Conservation (phyloP, 2,329 filamentous ascomycete genomes). For the Chaetomium strumarium region DNA sequence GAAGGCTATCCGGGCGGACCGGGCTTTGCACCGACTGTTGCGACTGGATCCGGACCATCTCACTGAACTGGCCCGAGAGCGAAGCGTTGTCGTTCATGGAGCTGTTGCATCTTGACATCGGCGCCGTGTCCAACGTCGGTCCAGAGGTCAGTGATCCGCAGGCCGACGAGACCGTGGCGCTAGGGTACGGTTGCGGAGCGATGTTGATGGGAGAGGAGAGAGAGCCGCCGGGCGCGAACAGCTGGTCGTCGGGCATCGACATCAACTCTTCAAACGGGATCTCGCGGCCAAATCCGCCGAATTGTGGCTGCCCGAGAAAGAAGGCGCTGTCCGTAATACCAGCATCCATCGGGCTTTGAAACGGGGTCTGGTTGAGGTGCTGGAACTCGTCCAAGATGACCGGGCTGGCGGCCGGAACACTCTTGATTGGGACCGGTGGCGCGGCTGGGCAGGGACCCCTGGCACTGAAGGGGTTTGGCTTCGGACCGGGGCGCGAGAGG, state of each 20-base stretch:
- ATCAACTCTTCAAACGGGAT: conserved; percentile 24
- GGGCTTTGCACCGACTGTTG: conserved; percentile 30
- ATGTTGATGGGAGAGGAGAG: conserved; percentile 22
- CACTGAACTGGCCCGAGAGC: conserved; percentile 25
- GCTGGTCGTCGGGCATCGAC: conserved; percentile 8
- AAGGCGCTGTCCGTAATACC: conserved; percentile 17
- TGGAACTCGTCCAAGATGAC: conserved; percentile 16
- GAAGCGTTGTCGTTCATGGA: conserved; percentile 29
- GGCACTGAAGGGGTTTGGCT: conserved; percentile 35
- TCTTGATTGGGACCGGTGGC: conserved; percentile 19
- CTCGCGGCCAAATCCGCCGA: conserved; percentile 14
- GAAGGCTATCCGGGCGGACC: conserved; percentile 24
- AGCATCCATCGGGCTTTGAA: conserved; percentile 14
- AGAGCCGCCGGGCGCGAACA: background rate
- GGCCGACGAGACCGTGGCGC: conserved; percentile 30
- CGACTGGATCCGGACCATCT: conserved; percentile 37
- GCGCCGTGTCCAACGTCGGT: conserved; percentile 31
- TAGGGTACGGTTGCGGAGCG: conserved; percentile 12
- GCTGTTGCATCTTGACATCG: conserved; percentile 41
- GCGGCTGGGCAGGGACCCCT: conserved; percentile 32
- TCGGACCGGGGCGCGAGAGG: conserved; percentile 31
- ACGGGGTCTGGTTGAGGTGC: conserved; percentile 12
- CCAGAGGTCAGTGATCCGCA: conserved; percentile 41
- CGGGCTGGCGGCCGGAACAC: conserved; percentile 9
- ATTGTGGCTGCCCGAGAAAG: conserved; percentile 4